Conservation (phyloP, 2,329 filamentous ascomycete genomes). For the Neopestalotiopsis rosae region DNA sequence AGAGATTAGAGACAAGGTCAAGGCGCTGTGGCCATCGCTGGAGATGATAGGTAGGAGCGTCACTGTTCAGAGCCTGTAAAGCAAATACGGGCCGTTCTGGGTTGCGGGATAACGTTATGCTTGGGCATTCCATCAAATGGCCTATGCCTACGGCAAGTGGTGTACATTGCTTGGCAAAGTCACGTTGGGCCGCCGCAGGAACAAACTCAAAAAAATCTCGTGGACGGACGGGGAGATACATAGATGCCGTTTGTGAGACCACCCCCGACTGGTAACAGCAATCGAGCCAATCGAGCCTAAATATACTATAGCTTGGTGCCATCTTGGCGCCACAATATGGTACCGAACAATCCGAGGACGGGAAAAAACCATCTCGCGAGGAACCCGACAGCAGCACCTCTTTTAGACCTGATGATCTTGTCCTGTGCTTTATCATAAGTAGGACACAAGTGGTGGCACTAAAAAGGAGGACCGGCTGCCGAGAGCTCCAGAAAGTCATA, state of each 20-base stretch:
- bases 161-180: neutral
- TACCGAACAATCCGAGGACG: too few species aligned
- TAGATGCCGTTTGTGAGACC: too few species aligned
- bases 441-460: too few species aligned
- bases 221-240: neutral
- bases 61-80: conserved; percentile 22
- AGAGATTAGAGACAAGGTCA: conserved; percentile 27
- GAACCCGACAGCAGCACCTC: too few species aligned
- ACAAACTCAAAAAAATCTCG: neutral
- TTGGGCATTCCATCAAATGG: neutral
- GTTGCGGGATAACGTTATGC: neutral
- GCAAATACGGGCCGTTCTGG: neutral
- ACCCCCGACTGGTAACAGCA: too few species aligned
- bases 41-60: conserved; percentile 27
- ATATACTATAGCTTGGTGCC: too few species aligned
- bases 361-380: too few species aligned
- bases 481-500: neutral
- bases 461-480: neutral
- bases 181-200: neutral
- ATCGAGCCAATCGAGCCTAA: too few species aligned
- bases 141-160: neutral
- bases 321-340: too few species aligned
- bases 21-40: conserved; percentile 26
- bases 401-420: too few species aligned
- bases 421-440: too few species aligned